These are phyloP conservation scores for Aegilops tauschii DNA, from an alignment of 176 grass and related monocot species.

Conservation along the genomic window DNA sequence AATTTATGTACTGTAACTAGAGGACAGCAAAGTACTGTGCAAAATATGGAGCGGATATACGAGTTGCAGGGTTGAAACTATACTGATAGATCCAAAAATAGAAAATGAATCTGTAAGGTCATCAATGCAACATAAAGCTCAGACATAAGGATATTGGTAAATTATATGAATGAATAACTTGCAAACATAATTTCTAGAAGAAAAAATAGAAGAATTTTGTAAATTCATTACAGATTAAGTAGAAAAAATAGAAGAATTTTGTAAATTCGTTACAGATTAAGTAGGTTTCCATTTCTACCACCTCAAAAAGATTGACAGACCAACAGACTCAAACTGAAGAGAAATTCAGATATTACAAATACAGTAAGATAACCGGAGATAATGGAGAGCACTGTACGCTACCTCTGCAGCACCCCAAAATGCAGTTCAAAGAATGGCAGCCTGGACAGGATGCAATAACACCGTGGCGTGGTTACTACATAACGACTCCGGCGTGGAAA, in stretches of 20 bases:
- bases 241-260: neutral
- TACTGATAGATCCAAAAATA: conserved; percentile 1
- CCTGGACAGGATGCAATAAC: conserved; percentile 96
- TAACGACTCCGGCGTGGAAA: conserved; percentile 72
- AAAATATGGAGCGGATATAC: neutral
- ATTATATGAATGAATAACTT: neutral
- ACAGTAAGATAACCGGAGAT: neutral
- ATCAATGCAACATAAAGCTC: conserved; percentile 9
- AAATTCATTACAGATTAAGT: neutral
- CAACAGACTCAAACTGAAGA: neutral
- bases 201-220: neutral
- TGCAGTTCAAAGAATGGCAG: conserved; percentile 96
- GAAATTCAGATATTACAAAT: neutral
- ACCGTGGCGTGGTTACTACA: conserved; percentile 82
- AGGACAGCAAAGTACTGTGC: neutral
- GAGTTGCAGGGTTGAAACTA: neutral
- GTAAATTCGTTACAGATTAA: neutral
- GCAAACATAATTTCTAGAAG: neutral
- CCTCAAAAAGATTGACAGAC: neutral
- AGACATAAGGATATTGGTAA: neutral
- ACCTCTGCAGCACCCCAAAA: conserved; percentile 96
- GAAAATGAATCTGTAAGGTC: neutral
- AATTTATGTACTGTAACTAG: neutral
- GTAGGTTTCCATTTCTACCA: conserved; percentile 1
- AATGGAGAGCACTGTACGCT: conserved; percentile 5